Evolutionary conservation across 75 land plant species (phyloP), one percentile per base, ranked within the genome.

Genomic region (Gnetum montanum): DNA sequence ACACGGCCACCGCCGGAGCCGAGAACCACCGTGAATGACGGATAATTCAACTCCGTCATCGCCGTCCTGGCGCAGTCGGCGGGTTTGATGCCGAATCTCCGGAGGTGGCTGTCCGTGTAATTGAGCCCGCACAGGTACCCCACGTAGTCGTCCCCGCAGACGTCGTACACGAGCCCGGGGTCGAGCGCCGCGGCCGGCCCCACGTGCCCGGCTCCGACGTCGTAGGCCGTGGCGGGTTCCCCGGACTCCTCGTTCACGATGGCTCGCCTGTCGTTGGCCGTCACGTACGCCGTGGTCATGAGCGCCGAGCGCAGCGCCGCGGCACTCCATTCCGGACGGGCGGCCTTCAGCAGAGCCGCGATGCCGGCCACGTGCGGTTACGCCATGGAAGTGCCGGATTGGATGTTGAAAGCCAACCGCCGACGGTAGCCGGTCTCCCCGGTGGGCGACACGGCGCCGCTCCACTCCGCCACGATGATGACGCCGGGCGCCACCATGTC

Each of bases 341-440:
- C 55, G 4, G 46, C 55, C 31, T 58, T 64, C 40, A 85, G 25
- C 31, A 81, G 61, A 0, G 86, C 86, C 0, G 79, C 86, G 23
- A 77, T 41, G 26, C 89, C 89, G n/a, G 66, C 36, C 0, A 78
- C 64, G 49, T 85, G 89, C 29, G 82, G 85, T 44, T 67, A 66
- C 0, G 89, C 58, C 89, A 82, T 85, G 49, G 82, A 82, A 1
- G 89, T 85, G 54, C 89, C 89, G 0, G 82, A 81, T 4, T 63
- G 25, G 8, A 71, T 50, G 49, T 71, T 71, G 33, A 44, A 71
- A 30, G 26, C 43, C 18, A 71, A 71, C 6, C 35, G 29, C 10
- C 74, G 35, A 0, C 37, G 30, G 33, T 71, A 63, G 4, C 22
- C 41, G 2, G 25, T 12, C n/a, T 50, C 15, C 4, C 31, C 43